Conservation (phyloP, 1,284 basidiomycete species). For the Fomitopsis palustris region DNA sequence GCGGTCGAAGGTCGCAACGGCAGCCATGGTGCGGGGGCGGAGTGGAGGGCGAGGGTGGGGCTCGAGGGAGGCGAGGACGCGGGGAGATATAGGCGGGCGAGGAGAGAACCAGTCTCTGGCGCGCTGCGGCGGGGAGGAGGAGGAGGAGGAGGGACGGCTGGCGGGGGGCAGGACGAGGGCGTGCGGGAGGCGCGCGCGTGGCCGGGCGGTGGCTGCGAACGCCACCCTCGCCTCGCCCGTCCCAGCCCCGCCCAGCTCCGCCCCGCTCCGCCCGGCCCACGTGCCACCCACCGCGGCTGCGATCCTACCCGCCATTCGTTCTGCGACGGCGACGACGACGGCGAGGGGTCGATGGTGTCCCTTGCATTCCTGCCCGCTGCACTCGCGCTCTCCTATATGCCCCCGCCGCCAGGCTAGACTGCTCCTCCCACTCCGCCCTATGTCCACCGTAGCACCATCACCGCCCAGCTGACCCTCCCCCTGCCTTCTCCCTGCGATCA, state of each 20-base stretch:
- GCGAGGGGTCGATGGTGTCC: not conserved
- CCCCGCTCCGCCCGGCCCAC: not conserved
- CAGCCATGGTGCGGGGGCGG: slow-evolving; percentile 9
- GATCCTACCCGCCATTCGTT: not conserved
- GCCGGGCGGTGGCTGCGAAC: too few relatives aligned
- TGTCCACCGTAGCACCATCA: not conserved
- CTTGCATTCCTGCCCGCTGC: not conserved
- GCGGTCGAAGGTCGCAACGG: slow-evolving; percentile 19
- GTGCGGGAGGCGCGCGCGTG: not conserved
- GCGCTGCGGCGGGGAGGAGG: not conserved
- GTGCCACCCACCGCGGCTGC: not conserved
- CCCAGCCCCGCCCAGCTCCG: not conserved
- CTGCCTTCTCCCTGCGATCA: too few relatives aligned
- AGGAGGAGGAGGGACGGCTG: not conserved
- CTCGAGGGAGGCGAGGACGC: not conserved
- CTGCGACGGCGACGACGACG: not conserved
- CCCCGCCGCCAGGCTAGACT: not conserved
- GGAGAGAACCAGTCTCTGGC: slow-evolving; percentile 1
- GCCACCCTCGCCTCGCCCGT: not conserved
- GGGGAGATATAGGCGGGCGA: not conserved
- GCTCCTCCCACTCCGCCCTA: not conserved
- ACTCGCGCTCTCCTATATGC: not conserved
- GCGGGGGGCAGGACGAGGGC: not conserved
- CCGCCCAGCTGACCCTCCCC: not conserved
- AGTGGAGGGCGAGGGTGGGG: not conserved